phyloP scores from a whole-genome alignment of 2,329 filamentous ascomycete genomes.

The Seiridium cupressi region DNA sequence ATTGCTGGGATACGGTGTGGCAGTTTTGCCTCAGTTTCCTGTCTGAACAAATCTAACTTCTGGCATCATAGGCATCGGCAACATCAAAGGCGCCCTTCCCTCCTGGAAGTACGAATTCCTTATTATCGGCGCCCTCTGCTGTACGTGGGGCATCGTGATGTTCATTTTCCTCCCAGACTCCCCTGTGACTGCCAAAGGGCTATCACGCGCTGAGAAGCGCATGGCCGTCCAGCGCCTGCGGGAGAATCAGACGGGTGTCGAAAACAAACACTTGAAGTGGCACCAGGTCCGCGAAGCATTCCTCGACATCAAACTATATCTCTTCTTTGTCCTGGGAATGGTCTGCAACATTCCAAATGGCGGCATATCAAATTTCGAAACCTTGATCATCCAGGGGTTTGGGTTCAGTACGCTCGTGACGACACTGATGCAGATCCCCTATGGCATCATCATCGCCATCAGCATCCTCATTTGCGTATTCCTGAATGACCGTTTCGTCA shows the following conservation, averaged over 20 bases:
- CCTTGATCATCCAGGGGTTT: slow-evolving; percentile 56
- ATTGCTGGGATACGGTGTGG: slow-evolving; percentile 46
- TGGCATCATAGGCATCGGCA: slow-evolving; percentile 38
- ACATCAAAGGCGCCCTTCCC: slow-evolving; percentile 48
- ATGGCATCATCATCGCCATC: slow-evolving; percentile 20
- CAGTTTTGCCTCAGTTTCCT: neutral
- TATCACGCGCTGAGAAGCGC: slow-evolving; percentile 39
- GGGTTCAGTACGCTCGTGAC: slow-evolving; percentile 53
- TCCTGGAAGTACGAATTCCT: slow-evolving; percentile 61
- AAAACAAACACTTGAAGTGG: slow-evolving; percentile 37
- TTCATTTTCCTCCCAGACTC: slow-evolving; percentile 44
- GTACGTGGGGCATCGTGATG: slow-evolving; percentile 11
- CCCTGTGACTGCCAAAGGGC: slow-evolving; percentile 43
- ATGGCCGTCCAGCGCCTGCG: slow-evolving; percentile 44
- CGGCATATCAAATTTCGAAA: slow-evolving; percentile 58
- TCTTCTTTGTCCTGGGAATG: slow-evolving; percentile 49
- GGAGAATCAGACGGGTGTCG: slow-evolving; percentile 48
- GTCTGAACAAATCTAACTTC: neutral
- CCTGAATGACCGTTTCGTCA: slow-evolving; percentile 18
- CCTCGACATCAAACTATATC: slow-evolving; percentile 48
- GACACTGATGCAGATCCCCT: slow-evolving; percentile 51
- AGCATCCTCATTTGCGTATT: slow-evolving; percentile 18
- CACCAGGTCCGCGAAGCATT: slow-evolving; percentile 46
- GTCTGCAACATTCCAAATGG: slow-evolving; percentile 54
- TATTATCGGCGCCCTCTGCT: slow-evolving; percentile 33